phyloP scores from a whole-genome alignment of 768 basidiomycete genomes.

The Rhodotorula kratochvilovae region DNA sequence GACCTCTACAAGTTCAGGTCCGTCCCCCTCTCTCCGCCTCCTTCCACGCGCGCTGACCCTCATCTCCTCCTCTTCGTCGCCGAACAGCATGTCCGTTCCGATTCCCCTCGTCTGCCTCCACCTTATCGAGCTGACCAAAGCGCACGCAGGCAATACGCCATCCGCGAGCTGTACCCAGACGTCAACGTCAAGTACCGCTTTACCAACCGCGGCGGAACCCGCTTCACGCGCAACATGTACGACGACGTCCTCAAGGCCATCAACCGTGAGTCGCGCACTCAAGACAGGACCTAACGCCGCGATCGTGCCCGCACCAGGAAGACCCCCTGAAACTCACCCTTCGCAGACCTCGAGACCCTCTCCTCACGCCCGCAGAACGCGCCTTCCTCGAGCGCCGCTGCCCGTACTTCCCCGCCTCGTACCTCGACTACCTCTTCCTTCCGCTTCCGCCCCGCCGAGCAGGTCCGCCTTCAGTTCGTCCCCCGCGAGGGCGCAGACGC shows the following conservation, averaged over 20 bases:
- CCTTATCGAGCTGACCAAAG: background rate
- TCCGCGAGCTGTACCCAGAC: background rate
- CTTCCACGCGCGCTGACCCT: conserved; percentile 51
- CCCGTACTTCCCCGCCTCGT: conserved; percentile 66
- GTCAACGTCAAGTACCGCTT: conserved; percentile 17
- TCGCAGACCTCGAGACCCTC: conserved; percentile 66
- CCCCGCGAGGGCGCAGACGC: conserved; percentile 59
- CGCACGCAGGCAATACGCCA: background rate
- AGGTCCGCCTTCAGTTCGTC: conserved; percentile 57
- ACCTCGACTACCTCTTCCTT: conserved; percentile 67
- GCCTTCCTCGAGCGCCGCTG: conserved; percentile 64
- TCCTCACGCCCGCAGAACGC: conserved; percentile 53
- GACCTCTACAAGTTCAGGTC: conserved; percentile 98
- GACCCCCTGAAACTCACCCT: too few species aligned
- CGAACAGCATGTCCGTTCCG: background rate
- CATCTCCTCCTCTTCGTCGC: background rate
- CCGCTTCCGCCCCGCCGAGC: conserved; percentile 44
- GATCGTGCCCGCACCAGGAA: too few species aligned
- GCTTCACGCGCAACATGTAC: conserved; percentile 49
- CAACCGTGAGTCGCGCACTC: conserved; percentile 54
- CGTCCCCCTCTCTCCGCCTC: conserved; percentile 64
- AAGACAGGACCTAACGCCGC: too few species aligned
- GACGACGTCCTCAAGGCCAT: conserved; percentile 65
- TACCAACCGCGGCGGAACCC: conserved; percentile 32
- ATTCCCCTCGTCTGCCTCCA: background rate